A percentile compares a stretch with the other conserved stretches of the same genome.
Evolutionary conservation across 2,329 filamentous ascomycete genomes (phyloP).

Genomic region (Talaromyces sp.): DNA sequence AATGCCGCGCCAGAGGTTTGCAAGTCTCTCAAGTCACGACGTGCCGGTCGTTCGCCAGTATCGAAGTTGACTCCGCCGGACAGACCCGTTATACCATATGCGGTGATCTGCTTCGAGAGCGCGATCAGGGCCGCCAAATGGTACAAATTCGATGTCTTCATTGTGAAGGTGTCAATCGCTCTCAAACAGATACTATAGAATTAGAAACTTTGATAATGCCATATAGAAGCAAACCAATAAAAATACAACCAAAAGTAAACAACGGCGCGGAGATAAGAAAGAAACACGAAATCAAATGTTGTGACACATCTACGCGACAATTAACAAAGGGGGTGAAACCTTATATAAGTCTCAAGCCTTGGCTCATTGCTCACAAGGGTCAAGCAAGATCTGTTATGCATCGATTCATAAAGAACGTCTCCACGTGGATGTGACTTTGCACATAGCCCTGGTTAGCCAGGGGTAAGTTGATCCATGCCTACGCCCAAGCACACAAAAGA

Average conservation of each 20-base stretch:
- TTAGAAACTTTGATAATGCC: background rate
- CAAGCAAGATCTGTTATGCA: background rate
- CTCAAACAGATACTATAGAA: background rate
- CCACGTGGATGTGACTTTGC: background rate
- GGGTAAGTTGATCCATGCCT: background rate
- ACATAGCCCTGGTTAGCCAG: background rate
- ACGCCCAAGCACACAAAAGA: background rate
- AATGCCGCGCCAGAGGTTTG: slow-evolving; percentile 58
- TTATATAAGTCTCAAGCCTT: background rate
- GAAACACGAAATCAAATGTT: background rate
- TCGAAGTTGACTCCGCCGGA: slow-evolving; percentile 26
- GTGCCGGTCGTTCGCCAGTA: slow-evolving; percentile 37
- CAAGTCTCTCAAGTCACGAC: slow-evolving; percentile 68
- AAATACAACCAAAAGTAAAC: background rate
- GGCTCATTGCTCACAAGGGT: background rate
- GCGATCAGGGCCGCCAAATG: background rate
- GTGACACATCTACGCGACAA: background rate
- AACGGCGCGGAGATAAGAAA: background rate
- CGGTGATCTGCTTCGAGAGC: background rate
- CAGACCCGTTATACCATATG: slow-evolving; percentile 27
- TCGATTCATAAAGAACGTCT: background rate
- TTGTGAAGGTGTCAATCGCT: background rate
- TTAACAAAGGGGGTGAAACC: background rate
- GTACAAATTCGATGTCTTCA: slow-evolving; percentile 7
- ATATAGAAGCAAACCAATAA: background rate